These are phyloP conservation scores for Zanthoxylum bungeanum DNA, from an alignment of 345 rosid genomes.

Conservation along the genomic window DNA sequence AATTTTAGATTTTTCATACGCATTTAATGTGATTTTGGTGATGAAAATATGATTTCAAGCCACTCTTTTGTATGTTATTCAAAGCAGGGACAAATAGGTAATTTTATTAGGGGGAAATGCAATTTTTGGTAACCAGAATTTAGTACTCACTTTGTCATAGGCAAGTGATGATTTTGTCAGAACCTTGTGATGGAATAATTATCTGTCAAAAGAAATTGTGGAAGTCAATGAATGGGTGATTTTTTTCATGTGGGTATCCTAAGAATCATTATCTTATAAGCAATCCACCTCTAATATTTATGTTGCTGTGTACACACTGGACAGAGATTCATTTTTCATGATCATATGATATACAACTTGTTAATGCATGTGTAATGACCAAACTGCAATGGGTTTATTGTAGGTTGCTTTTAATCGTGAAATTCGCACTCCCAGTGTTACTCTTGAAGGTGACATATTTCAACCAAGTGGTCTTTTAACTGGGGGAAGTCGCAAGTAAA, in stretches of 20 bases:
- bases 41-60: no score
- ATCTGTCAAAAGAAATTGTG: background rate
- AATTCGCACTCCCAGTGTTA: conserved; percentile 75
- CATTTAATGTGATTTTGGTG: no score
- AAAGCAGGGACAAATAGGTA: no score
- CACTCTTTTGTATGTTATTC: no score
- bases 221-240: background rate
- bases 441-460: conserved; percentile 92
- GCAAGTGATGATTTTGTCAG: no score
- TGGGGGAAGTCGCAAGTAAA: conserved; percentile 94
- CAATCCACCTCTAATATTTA: background rate
- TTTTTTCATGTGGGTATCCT: background rate
- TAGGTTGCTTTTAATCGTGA: conserved; percentile 84
- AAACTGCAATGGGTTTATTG: conserved; percentile 16
- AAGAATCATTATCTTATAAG: background rate
- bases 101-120: no score
- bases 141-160: no score
- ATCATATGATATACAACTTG: background rate
- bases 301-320: background rate
- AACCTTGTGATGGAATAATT: no score
- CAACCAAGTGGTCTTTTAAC: conserved; percentile 96
- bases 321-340: background rate
- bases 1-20: no score
- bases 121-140: no score
- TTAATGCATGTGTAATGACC: background rate